Percentiles rank a stretch among this genome's conserved stretches.
Evolutionary conservation across 2,329 filamentous ascomycete genomes (phyloP).

Genomic region (Colletotrichum tropicicola): DNA sequence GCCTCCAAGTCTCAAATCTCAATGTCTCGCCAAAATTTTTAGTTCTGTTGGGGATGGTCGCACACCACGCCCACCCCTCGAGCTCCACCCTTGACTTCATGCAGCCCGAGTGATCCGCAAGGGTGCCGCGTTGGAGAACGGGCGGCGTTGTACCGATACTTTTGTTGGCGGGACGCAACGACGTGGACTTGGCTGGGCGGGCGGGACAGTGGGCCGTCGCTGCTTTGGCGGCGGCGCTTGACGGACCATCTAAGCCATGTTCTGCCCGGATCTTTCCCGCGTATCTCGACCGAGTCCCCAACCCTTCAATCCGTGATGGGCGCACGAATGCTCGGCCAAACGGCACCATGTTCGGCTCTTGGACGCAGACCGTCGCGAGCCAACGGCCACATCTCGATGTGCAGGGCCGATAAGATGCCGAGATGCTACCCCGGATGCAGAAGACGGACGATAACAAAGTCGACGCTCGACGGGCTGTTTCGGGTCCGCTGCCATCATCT

Average conservation of each 20-base stretch:
- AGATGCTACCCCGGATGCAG: conserved; percentile 23
- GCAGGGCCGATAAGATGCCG: conserved; percentile 25
- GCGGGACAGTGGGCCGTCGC: too few relatives aligned
- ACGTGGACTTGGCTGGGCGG: too few relatives aligned
- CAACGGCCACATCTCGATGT: neutral
- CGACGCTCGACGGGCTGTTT: neutral
- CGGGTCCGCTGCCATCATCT: neutral
- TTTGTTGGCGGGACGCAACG: conserved; percentile 14
- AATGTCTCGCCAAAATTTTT: conserved; percentile 38
- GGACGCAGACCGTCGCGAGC: neutral
- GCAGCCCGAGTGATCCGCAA: conserved; percentile 30
- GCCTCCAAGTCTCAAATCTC: conserved; percentile 27
- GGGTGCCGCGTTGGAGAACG: conserved; percentile 30
- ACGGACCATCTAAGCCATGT: neutral
- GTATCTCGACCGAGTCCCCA: too few relatives aligned
- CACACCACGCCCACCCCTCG: conserved; percentile 26
- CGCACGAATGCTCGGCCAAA: conserved; percentile 28
- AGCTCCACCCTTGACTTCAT: conserved; percentile 29
- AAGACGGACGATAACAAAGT: neutral
- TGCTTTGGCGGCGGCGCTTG: neutral
- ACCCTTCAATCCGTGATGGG: conserved; percentile 1
- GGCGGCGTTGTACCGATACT: conserved; percentile 36
- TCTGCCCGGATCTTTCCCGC: conserved; percentile 17
- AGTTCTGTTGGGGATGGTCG: conserved; percentile 53
- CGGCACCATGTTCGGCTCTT: conserved; percentile 25